These are phyloP conservation scores for Boletus mariae DNA, from an alignment of 1,284 basidiomycete genomes.

Conservation along the genomic window DNA sequence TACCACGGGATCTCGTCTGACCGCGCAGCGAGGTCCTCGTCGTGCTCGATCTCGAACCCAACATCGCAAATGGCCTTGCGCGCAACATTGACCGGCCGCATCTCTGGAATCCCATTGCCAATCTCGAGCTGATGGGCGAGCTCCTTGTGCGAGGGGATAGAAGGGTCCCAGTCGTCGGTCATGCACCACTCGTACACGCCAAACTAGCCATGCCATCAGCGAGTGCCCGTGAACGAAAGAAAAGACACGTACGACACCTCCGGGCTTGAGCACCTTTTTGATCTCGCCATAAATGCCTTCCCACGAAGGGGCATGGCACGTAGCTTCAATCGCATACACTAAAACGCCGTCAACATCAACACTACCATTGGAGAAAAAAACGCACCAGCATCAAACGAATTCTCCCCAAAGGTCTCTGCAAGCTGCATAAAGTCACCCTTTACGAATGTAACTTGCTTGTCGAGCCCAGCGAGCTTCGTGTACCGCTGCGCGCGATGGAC, in stretches of 20 bases:
- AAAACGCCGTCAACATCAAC: background rate
- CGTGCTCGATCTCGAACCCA: constrained; percentile 87
- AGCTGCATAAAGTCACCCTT: constrained; percentile 98
- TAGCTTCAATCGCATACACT: constrained; percentile 98
- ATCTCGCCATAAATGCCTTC: constrained; percentile 97
- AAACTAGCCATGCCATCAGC: constrained; percentile 53
- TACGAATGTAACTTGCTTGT: constrained; percentile 76
- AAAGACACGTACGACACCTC: constrained; percentile 74
- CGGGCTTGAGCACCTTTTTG: constrained; percentile 93
- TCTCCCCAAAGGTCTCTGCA: constrained; percentile 87
- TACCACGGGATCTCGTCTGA: constrained; percentile 87
- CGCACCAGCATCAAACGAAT: constrained; percentile 90
- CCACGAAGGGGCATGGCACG: constrained; percentile 92
- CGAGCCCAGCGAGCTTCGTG: constrained; percentile 76
- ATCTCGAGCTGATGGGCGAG: constrained; percentile 90
- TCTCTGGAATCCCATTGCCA: constrained; percentile 97
- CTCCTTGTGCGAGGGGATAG: constrained; percentile 84
- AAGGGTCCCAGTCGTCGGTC: constrained; percentile 92
- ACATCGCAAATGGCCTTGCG: constrained; percentile 80
- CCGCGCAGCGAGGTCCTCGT: constrained; percentile 93
- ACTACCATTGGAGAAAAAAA: constrained; percentile 5
- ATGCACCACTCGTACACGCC: constrained; percentile 99
- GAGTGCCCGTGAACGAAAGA: background rate
- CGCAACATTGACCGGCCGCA: constrained; percentile 77
- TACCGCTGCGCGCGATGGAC: constrained; percentile 83